Base-by-base conservation (phyloP, 2,329 filamentous ascomycete genomes). In the Monosporascus sp. region DNA sequence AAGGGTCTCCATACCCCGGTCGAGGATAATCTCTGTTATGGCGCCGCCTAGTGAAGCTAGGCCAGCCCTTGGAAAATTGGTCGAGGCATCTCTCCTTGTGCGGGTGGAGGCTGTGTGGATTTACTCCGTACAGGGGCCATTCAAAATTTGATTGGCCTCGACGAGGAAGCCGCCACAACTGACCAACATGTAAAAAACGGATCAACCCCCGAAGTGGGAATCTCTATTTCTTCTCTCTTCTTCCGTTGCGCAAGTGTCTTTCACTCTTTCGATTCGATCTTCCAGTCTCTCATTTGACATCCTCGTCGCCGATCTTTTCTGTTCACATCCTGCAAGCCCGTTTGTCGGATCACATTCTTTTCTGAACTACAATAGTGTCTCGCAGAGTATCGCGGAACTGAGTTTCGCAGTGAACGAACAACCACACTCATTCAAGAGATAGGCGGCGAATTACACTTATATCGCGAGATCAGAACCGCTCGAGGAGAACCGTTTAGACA, bases 361-460 rank as follows among this genome's bases (percentile, higher is more conserved):
- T 52, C 56, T 57, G 54, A 52, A 44, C 52, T 44, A 54, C 50
- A 56, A 59, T 57, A 64, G 62, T 64, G 63, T 65, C 58, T 63
- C 60, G 63, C 51, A 61, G 60, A n/a, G 56, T 54, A 55, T 55
- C 51, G 66, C 67, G 66, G 61, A 69, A 68, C 69, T 63, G 65
- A 69, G 61, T 69, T 69, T 68, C 67, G 67, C 66, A 57, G 54
- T 61, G 63, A 63, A 67, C 60, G 63, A 63, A 67, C 60, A 57
- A 62, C 59, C 65, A 59, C 65, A 60, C 54, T 68, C 66, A 49
- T 65, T 68, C 57, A 65, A 46, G 24, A 46, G 1, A 22, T 15
- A 15, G 57, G 57, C 62, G 55, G 60, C 63, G 62, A 64, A 60
- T 59, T 60, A 58, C 59, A 64, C 59, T 60, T 60, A 56, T 53